Evolutionary conservation across 2,329 filamentous ascomycete species (phyloP), one percentile per base, ranked within the genome.

Genomic region (Diaporthe vaccinii): DNA sequence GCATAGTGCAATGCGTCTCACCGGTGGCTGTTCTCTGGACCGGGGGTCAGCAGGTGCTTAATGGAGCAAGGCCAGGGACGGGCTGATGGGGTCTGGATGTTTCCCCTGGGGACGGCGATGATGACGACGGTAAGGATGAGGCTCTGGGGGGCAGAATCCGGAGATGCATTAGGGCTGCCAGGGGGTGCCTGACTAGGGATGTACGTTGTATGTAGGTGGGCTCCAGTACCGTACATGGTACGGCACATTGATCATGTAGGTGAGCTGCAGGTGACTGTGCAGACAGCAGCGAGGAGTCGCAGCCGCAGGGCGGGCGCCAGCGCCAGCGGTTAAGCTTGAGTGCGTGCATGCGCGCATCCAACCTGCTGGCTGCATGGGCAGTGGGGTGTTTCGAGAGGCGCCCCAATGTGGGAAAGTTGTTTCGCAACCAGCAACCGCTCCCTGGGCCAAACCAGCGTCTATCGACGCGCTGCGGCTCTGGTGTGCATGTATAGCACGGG

Each of bases 241-340:
- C 59, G 20, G 59, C 25, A 31, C 39, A 20, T 39, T 39, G 36
- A 5, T 44, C 41, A 65, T 36, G 39, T 25, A n/a, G 39, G 44
- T 31, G 58, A 72, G 46, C 70, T 73, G 70, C 70, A 73, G 36
- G 58, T 73, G 34, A 73, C 31, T 25, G 70, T 73, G 70, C 70
- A 65, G 58, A 57, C 70, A 61, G 44, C 58, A 61, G 39, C 28
- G 17, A 22, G 44, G 51, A 46, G 20, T 57, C 5, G 31, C 53
- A 58, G 39, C 39, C 28, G 34, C 57, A 62, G 36, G 39, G 59
- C 14, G 12, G 51, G n/a, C 49, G 36, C 59, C n/a, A 65, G 28
- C 15, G 44, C 69, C 57, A 51, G 69, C 70, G 57, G 70, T 62
- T 62, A 72, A 25, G 28, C 22, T 49, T 31, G 57, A 39, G 44